Percentiles rank a stretch among this genome's conserved stretches.
These are phyloP conservation scores for Yarrowia sp. DNA, from an alignment of 805 yeast species.

Conservation along the genomic window DNA sequence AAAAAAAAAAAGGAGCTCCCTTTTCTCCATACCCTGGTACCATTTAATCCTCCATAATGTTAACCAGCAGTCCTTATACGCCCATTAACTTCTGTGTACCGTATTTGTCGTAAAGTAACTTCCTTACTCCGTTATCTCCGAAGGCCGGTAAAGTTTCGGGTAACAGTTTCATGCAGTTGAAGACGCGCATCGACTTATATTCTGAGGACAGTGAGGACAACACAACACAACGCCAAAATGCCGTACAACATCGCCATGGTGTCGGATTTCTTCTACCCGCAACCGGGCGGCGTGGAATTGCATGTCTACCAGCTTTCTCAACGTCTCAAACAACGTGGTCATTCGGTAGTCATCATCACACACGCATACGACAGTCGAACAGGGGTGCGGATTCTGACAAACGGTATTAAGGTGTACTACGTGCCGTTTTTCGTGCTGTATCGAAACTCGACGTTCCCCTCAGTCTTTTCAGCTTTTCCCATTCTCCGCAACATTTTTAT, in stretches of 20 bases:
- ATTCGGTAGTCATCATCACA: slow-evolving; percentile 80
- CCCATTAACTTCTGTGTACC: neutral
- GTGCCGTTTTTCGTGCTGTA: slow-evolving; percentile 79
- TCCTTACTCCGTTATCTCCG: neutral
- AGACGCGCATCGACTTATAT: neutral
- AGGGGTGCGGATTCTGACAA: slow-evolving; percentile 80
- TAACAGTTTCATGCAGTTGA: slow-evolving; percentile 1
- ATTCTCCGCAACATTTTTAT: slow-evolving; percentile 78
- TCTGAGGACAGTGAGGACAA: too few relatives aligned
- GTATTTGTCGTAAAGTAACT: neutral
- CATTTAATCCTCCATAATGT: too few relatives aligned
- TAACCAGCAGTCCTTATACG: too few relatives aligned
- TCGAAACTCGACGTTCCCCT: slow-evolving; percentile 82
- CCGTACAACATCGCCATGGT: slow-evolving; percentile 53
- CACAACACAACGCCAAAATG: neutral
- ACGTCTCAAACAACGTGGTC: slow-evolving; percentile 74
- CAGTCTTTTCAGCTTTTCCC: slow-evolving; percentile 87
- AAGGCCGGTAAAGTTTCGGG: neutral
- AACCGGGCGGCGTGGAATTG: slow-evolving; percentile 96
- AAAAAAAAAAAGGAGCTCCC: too few relatives aligned
- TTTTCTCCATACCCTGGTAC: too few relatives aligned
- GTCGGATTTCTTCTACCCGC: slow-evolving; percentile 96
- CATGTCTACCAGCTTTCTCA: slow-evolving; percentile 88
- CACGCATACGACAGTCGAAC: slow-evolving; percentile 81
- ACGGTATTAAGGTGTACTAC: slow-evolving; percentile 90